Percentiles rank a stretch among this genome's conserved stretches.
These are phyloP conservation scores for Fistulifera pelliculosa DNA, from an alignment of 108 stramenopile species.

Conservation along the genomic window DNA sequence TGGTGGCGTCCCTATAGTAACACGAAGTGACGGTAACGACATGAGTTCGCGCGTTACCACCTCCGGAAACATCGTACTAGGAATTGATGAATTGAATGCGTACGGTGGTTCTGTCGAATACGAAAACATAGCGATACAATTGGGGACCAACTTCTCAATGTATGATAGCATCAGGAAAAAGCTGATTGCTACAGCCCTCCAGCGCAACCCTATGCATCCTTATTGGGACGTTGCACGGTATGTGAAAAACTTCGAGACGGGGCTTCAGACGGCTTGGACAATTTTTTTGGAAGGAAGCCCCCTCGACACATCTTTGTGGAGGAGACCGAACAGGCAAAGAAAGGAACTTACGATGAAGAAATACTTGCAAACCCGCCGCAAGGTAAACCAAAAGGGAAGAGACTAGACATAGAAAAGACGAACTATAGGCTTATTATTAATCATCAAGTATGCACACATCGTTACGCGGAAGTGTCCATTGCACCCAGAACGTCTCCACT, in stretches of 20 bases:
- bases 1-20: conserved; percentile 76
- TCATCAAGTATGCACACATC: too few relatives aligned
- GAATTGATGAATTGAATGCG: conserved; percentile 70
- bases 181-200: conserved; percentile 53
- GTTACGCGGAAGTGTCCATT: conserved; percentile 18
- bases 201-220: conserved; percentile 78
- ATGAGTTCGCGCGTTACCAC: conserved; percentile 78
- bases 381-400: background rate
- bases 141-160: conserved; percentile 43
- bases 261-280: conserved; percentile 51
- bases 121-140: conserved; percentile 56
- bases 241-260: conserved; percentile 59
- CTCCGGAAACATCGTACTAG: conserved; percentile 68
- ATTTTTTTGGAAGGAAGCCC: conserved; percentile 39
- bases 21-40: conserved; percentile 75
- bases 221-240: conserved; percentile 84
- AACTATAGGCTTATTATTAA: too few relatives aligned
- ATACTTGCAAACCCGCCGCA: conserved; percentile 27
- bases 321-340: conserved; percentile 29
- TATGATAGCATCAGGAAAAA: conserved; percentile 39
- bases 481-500: conserved; percentile 58
- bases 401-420: too few relatives aligned
- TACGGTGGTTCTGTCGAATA: conserved; percentile 50
- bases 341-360: conserved; percentile 39
- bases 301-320: conserved; percentile 41